Evolutionary conservation across 176 grass and related monocot genomes (phyloP).

Genomic region (Cenchrus fungigraminus): DNA sequence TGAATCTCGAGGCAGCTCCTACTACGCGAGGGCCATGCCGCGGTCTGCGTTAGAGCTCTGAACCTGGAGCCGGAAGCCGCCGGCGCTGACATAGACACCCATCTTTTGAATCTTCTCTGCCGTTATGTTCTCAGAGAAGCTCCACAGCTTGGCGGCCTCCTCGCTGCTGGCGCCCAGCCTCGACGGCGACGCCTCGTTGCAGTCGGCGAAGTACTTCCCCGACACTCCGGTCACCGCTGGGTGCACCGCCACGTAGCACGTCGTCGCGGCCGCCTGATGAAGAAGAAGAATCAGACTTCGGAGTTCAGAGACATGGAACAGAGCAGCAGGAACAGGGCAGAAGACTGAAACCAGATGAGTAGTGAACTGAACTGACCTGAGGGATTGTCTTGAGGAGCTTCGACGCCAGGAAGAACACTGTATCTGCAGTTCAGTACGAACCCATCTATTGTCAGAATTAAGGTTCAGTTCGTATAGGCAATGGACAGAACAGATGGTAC

Average conservation of each 20-base stretch:
- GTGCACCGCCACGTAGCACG: conserved; percentile 86
- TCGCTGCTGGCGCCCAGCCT: conserved; percentile 54
- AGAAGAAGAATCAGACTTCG: neutral
- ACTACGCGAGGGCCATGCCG: conserved; percentile 46
- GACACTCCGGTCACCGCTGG: conserved; percentile 63
- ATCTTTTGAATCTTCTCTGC: conserved; percentile 41
- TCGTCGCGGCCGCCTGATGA: conserved; percentile 77
- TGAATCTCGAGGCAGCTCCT: neutral
- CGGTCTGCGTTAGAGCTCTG: conserved; percentile 40
- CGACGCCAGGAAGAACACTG: conserved; percentile 81
- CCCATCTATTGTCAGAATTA: neutral
- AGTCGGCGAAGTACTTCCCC: conserved; percentile 90
- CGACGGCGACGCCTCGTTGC: conserved; percentile 86
- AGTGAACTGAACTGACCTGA: conserved; percentile 49
- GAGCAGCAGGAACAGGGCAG: neutral
- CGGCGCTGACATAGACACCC: neutral
- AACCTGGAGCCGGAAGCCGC: conserved; percentile 43
- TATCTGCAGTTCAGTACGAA: conserved; percentile 50
- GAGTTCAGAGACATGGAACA: neutral
- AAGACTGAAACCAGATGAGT: neutral
- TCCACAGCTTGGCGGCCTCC: conserved; percentile 80
- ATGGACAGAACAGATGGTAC: neutral
- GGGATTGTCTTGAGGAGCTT: conserved; percentile 95
- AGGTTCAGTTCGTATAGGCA: too few species aligned
- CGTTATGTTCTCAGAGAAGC: conserved; percentile 62